A percentile compares a stretch with the other conserved stretches of the same genome.
Conservation (phyloP, 306 rosid species). For the Astragalus membranaceus region DNA sequence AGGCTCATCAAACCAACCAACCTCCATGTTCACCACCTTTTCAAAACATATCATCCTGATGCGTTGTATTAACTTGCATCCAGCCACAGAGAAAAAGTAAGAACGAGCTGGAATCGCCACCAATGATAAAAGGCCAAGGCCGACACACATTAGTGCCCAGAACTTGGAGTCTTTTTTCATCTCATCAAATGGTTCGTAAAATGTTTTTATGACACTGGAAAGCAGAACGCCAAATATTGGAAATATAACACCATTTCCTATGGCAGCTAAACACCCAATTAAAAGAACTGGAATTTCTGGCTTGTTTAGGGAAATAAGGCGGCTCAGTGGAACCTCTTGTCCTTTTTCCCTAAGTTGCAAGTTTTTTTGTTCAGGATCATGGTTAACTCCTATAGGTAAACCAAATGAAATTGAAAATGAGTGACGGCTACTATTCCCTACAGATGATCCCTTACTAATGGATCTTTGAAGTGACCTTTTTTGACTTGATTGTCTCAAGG, state of each 20-base stretch:
- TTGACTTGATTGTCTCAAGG: slow-evolving; percentile 54
- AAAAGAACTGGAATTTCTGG: slow-evolving; percentile 78
- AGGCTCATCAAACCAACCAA: slow-evolving; percentile 85
- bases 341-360: slow-evolving; percentile 22
- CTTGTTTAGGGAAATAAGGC: slow-evolving; percentile 80
- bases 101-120: slow-evolving; percentile 39
- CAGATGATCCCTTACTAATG: slow-evolving; percentile 61
- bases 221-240: slow-evolving; percentile 60
- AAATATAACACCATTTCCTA: slow-evolving; percentile 45
- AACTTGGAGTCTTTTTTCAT: slow-evolving; percentile 55
- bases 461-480: slow-evolving; percentile 50
- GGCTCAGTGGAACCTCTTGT: slow-evolving; percentile 49
- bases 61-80: slow-evolving; percentile 65
- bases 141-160: slow-evolving; percentile 59
- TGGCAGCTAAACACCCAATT: slow-evolving; percentile 55
- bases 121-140: slow-evolving; percentile 48
- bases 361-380: slow-evolving; percentile 31
- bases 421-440: slow-evolving; percentile 62
- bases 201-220: slow-evolving; percentile 57
- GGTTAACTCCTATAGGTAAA: slow-evolving; percentile 48
- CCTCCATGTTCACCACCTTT: slow-evolving; percentile 72
- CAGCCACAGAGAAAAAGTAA: slow-evolving; percentile 76
- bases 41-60: slow-evolving; percentile 65
- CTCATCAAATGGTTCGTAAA: slow-evolving; percentile 50
- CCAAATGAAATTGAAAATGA: slow-evolving; percentile 74